These are phyloP conservation scores for Acer negundo DNA, from an alignment of 345 rosid genomes.

Conservation along the genomic window DNA sequence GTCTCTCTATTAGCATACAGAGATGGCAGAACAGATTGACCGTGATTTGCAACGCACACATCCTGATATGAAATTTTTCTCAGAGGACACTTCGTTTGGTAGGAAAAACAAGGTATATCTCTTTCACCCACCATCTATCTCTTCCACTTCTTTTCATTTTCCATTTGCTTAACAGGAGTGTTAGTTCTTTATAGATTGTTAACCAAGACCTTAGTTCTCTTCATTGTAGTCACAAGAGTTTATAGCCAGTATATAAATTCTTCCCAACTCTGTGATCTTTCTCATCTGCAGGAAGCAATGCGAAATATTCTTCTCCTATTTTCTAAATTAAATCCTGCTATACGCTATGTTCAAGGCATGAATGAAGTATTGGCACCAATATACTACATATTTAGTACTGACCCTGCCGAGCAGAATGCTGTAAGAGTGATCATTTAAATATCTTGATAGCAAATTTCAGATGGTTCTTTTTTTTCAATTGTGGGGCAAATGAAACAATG, in stretches of 20 bases:
- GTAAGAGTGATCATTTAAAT: conserved; percentile 38
- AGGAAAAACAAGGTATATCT: conserved; percentile 51
- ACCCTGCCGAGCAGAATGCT: conserved; percentile 52
- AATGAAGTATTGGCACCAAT: conserved; percentile 80
- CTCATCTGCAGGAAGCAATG: conserved; percentile 58
- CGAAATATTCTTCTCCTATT: conserved; percentile 67
- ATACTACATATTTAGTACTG: conserved; percentile 59
- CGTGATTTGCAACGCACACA: conserved; percentile 77
- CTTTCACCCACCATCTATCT: not conserved
- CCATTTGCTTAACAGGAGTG: not conserved
- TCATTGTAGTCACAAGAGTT: not conserved
- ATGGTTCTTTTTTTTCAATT: not conserved
- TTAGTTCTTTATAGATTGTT: not conserved
- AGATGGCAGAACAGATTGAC: conserved; percentile 69
- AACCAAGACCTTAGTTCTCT: not conserved
- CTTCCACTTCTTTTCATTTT: not conserved
- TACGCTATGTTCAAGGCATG: conserved; percentile 82
- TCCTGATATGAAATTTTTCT: conserved; percentile 69
- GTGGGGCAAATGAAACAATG: not conserved
- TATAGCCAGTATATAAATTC: not conserved
- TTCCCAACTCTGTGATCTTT: not conserved
- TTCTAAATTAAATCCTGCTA: conserved; percentile 73
- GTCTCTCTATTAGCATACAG: conserved; percentile 50
- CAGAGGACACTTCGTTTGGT: conserved; percentile 56
- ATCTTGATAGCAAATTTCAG: not conserved